phyloP scores from a whole-genome alignment of 176 grass and related monocot genomes.

The Musa troglodytarum region DNA sequence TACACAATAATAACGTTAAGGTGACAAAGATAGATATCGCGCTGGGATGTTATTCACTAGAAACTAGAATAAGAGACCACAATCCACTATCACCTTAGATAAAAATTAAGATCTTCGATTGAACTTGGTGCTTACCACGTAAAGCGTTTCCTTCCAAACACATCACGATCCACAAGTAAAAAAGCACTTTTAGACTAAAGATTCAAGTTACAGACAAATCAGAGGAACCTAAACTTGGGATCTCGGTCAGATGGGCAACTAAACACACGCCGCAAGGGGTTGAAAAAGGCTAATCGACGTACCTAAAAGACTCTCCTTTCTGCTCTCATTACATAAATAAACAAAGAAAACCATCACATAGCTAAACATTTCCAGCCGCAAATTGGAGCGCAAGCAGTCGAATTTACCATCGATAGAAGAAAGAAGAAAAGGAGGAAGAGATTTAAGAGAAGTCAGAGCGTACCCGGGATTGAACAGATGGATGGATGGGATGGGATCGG shows the following conservation, averaged over 20 bases:
- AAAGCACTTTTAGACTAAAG: background rate
- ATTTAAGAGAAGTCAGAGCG: background rate
- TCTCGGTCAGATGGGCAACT: background rate
- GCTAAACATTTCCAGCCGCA: no score
- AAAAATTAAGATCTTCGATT: background rate
- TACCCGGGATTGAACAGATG: background rate
- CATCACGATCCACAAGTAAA: background rate
- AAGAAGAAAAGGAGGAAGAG: background rate
- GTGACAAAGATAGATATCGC: background rate
- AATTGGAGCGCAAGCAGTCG: background rate
- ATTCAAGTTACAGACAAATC: background rate
- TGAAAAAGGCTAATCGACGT: background rate
- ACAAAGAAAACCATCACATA: no score
- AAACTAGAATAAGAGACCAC: background rate
- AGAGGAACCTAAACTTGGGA: background rate
- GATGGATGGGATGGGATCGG: background rate
- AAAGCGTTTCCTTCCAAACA: background rate
- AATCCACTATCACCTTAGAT: background rate
- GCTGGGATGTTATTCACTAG: background rate
- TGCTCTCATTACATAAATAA: no score
- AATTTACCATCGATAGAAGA: background rate
- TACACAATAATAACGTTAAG: no score
- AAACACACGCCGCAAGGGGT: background rate
- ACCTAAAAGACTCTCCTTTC: no score
- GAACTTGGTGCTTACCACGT: background rate